Percentiles rank a stretch among this genome's conserved stretches.
Evolutionary conservation across 2,329 filamentous ascomycete species (phyloP).

Genomic region (Neocatenulostroma microsporum): DNA sequence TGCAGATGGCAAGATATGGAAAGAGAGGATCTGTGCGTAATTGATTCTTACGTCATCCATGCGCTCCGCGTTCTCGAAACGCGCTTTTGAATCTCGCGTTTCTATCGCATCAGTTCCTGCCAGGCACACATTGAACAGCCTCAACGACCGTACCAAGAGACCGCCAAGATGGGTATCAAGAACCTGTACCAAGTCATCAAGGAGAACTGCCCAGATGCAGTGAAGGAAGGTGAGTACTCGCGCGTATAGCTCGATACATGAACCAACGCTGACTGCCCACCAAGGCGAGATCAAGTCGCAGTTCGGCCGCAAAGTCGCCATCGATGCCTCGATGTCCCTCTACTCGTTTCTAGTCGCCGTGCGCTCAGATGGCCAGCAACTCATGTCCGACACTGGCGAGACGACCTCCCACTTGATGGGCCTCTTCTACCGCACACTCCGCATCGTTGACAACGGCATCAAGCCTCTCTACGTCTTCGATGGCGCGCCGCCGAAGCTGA

Average conservation of each 20-base stretch:
- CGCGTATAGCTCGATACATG: too few species aligned
- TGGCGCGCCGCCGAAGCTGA: conserved; percentile 91
- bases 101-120: too few species aligned
- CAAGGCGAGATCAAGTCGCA: conserved; percentile 99
- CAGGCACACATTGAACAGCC: too few species aligned
- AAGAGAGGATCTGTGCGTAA: too few species aligned
- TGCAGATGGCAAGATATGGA: too few species aligned
- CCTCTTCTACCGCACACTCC: conserved; percentile 97
- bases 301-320: conserved; percentile 82
- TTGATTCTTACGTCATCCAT: too few species aligned
- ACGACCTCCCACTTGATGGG: conserved; percentile 98
- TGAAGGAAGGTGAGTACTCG: conserved; percentile 92
- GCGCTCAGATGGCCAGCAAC: conserved; percentile 89
- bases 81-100: too few species aligned
- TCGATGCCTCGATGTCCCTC: conserved; percentile 75
- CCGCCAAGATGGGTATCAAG: conserved; percentile 14
- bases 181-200: conserved; percentile 43
- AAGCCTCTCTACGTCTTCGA: conserved; percentile 98
- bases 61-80: too few species aligned
- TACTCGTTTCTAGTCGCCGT: conserved; percentile 98
- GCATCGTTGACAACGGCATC: conserved; percentile 98
- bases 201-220: conserved; percentile 76
- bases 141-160: background rate
- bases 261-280: too few species aligned
- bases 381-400: conserved; percentile 90